Evolutionary conservation across 164 flowering plant species (phyloP).

Genomic region (Hamamelis virginiana): DNA sequence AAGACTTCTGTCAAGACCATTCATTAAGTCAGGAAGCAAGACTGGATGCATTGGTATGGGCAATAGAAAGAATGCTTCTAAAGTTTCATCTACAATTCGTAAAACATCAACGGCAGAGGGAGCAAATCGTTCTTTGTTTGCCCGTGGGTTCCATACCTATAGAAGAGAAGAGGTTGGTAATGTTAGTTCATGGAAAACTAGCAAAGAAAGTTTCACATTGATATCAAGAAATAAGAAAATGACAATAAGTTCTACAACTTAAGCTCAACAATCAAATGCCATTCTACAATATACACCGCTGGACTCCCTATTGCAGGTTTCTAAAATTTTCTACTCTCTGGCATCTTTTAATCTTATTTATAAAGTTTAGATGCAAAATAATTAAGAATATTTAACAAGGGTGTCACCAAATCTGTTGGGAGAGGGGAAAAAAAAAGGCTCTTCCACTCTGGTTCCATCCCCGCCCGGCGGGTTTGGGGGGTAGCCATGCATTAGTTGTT

Average conservation of each 20-base stretch:
- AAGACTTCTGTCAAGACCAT: constrained; percentile 52
- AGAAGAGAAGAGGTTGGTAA: not conserved
- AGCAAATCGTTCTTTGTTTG: constrained; percentile 56
- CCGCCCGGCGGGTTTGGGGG: too few species aligned
- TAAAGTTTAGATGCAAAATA: too few species aligned
- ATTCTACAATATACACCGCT: not conserved
- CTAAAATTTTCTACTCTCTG: not conserved
- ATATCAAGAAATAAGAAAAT: not conserved
- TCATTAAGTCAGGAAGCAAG: constrained; percentile 50
- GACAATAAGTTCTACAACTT: not conserved
- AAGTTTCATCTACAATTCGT: constrained; percentile 51
- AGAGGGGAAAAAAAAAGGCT: too few species aligned
- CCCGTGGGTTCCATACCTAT: constrained; percentile 59
- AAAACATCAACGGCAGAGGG: constrained; percentile 67
- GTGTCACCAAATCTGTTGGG: too few species aligned
- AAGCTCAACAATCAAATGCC: not conserved
- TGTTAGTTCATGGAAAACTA: constrained; percentile 2
- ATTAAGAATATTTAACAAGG: too few species aligned
- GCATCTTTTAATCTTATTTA: not conserved
- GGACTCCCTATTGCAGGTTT: not conserved
- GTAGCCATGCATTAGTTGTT: too few species aligned
- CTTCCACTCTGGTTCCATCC: too few species aligned
- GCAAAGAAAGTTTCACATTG: not conserved
- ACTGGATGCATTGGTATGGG: constrained; percentile 52
- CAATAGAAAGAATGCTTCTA: constrained; percentile 66